Evolutionary conservation across 2,329 filamentous ascomycete genomes (phyloP).

Genomic region (Trichoderma guizhouense): DNA sequence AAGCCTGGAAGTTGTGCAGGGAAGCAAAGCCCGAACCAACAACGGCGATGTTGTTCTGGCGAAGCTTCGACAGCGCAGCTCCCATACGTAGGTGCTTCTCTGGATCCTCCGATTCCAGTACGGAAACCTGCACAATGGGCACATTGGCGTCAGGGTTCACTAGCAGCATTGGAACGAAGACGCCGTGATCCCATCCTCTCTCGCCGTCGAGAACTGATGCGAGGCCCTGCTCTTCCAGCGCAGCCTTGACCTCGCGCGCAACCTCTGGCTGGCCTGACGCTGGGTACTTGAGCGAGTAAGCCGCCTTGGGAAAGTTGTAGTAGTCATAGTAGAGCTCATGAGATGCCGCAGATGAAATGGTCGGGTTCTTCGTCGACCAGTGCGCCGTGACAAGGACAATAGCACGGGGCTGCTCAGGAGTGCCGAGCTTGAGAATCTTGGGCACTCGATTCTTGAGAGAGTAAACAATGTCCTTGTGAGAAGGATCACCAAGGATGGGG

Average conservation of each 20-base stretch:
- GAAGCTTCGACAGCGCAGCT: conserved; percentile 47
- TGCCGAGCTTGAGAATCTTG: conserved; percentile 52
- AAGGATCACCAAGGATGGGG: conserved; percentile 55
- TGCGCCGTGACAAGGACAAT: conserved; percentile 58
- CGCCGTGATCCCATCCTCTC: conserved; percentile 58
- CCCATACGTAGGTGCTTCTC: conserved; percentile 50
- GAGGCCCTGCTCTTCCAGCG: conserved; percentile 46
- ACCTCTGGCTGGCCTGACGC: conserved; percentile 54
- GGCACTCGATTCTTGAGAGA: conserved; percentile 54
- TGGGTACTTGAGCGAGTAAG: conserved; percentile 54
- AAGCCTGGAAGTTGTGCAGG: conserved; percentile 51
- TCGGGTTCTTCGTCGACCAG: conserved; percentile 49
- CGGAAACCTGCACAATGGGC: conserved; percentile 56
- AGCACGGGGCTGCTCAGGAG: conserved; percentile 46
- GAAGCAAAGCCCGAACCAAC: conserved; percentile 59
- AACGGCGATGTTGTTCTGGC: conserved; percentile 53
- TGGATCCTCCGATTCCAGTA: conserved; percentile 51
- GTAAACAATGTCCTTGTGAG: conserved; percentile 47
- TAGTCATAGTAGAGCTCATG: conserved; percentile 57
- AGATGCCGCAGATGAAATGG: conserved; percentile 47
- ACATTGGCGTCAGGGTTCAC: conserved; percentile 50
- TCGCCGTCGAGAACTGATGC: conserved; percentile 36
- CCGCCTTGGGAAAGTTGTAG: conserved; percentile 54
- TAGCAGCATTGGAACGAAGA: conserved; percentile 56
- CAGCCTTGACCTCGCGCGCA: conserved; percentile 46